Evolutionary conservation across 768 basidiomycete genomes (phyloP), one percentile per base, ranked within the genome.

Genomic region (Tulasnella sp.): DNA sequence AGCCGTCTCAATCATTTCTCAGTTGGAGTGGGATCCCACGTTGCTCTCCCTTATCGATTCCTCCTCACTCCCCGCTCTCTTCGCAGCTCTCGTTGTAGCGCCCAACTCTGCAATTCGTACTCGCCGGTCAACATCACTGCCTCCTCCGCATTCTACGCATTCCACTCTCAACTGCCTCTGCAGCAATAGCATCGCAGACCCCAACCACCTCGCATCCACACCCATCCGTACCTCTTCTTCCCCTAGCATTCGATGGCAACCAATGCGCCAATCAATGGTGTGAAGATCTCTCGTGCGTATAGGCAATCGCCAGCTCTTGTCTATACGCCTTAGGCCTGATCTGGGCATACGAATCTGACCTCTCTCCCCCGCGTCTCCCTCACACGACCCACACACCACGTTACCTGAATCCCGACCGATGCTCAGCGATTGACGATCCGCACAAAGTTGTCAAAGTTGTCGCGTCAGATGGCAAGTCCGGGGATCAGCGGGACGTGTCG

Each of bases 401-500:
- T 5, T 7, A 38, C 34, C 34, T 38, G 60, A n/a, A 57, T 54
- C 54, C 59, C 61, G 9, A 60, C 58, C 48, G 25, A 41, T 56
- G 54, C 19, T 45, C 60, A 64, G 65, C 68, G 46, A 64, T 74
- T 63, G 96, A 98, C 76, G 94, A 99, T 76, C 92, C 94, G n/a
- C 81, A 85, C 73, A 89, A 89, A 75, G 80, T 96, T 68, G 85
- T 94, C 76, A 92, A 89, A 72, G 96, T 99, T 67, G 78, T 87
- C 70, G 94, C 93, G 60, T 89, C 86, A 63, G 87, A 93, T 68
- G 96, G 96, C 74, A 97, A 93, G 81, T 75, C 84, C 4, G 92
- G 89, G 67, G 86, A 88, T 51, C 84, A 87, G 63, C 79, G 80
- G 68, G 87, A 92, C 66, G 83, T 98, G 67, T 80, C 84, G 49